These are phyloP conservation scores for Apiospora pterosperma DNA, from an alignment of 2,329 filamentous ascomycete genomes.

Conservation along the genomic window DNA sequence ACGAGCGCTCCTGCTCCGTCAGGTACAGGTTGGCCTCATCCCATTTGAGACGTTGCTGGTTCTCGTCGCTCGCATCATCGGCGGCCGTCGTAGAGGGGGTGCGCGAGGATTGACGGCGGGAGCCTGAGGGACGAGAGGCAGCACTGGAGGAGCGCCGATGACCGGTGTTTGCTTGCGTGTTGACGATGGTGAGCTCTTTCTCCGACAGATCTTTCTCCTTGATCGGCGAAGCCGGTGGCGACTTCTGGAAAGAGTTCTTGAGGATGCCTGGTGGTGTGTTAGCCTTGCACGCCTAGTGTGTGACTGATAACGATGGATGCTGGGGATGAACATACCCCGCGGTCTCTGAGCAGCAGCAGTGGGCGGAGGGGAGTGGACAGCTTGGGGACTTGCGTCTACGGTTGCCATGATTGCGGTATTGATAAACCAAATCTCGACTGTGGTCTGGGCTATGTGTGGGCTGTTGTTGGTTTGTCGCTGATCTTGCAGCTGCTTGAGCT, in stretches of 20 bases:
- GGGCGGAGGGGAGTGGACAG: slow-evolving; percentile 13
- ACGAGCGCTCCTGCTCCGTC: slow-evolving; percentile 90
- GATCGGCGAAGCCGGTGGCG: slow-evolving; percentile 2
- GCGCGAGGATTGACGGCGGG: slow-evolving; percentile 67
- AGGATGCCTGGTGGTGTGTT: slow-evolving; percentile 67
- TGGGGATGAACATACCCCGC: slow-evolving; percentile 20
- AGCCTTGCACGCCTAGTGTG: neutral
- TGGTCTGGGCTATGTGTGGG: neutral
- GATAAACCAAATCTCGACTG: neutral
- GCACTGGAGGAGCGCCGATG: slow-evolving; percentile 79
- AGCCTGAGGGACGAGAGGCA: slow-evolving; percentile 57
- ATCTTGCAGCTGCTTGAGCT: neutral
- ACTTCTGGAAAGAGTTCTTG: slow-evolving; percentile 58
- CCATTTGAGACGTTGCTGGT: slow-evolving; percentile 84
- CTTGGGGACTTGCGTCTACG: slow-evolving; percentile 23
- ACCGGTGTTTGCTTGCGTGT: slow-evolving; percentile 92
- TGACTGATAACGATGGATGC: neutral
- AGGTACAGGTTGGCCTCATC: slow-evolving; percentile 97
- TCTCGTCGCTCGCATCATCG: slow-evolving; percentile 46
- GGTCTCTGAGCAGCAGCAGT: slow-evolving; percentile 20
- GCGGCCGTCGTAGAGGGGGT: slow-evolving; percentile 41
- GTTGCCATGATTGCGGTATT: slow-evolving; percentile 21
- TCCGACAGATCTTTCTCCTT: slow-evolving; percentile 57
- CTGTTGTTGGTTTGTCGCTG: neutral
- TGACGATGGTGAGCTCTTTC: slow-evolving; percentile 89